Evolutionary conservation across 2,329 filamentous ascomycete genomes (phyloP), one percentile per base, ranked within the genome.

Genomic region (Sporothrix brasiliensis): DNA sequence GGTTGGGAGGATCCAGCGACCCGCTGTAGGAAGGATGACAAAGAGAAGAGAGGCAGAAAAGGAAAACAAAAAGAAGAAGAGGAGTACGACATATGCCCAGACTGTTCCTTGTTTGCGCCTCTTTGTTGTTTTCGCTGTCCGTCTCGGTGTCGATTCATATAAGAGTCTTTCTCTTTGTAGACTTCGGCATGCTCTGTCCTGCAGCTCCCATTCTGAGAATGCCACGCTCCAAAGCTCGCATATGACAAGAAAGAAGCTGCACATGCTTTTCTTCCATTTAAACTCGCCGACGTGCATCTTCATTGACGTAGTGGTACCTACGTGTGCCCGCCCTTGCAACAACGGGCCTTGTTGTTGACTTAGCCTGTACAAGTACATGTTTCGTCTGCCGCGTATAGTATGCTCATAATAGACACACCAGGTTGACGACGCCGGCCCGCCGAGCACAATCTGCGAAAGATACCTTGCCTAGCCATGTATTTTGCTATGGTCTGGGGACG

Each of bases 401-500:
- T 47, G n/a, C 24, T 49, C 63, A 30, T n/a, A 24, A 16, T 27
- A 66, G 52, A 49, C 41, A 66, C 30, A 16, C 54, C 47, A 67
- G 50, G 63, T 67, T 67, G 63, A 67, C 49, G 49, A 67, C 63
- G 50, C 41, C n/a, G 30, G 41, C 49, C 27, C 30, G 63, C 30
- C 49, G 63, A 67, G 49, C 63, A 66, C 47, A 53, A 67, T 67
- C 13, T 67, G 49, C 63, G n/a, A n/a, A 66, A n/a, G 27, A 50
- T 52, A 53, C 49, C 5, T 52, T 52, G 63, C 63, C 63, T 27
- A 50, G 14, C n/a, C 49, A 44, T 34, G 30, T 53, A 30, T 39
- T 10, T 66, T 50, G 44, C 9, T 50, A 66, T 44, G 34, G 13
- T 11, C 30, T 5, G 41, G 21, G n/a, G 16, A 50, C 53, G 34